Conservation (phyloP, 2,329 filamentous ascomycete species). For the Xylaria sp. region DNA sequence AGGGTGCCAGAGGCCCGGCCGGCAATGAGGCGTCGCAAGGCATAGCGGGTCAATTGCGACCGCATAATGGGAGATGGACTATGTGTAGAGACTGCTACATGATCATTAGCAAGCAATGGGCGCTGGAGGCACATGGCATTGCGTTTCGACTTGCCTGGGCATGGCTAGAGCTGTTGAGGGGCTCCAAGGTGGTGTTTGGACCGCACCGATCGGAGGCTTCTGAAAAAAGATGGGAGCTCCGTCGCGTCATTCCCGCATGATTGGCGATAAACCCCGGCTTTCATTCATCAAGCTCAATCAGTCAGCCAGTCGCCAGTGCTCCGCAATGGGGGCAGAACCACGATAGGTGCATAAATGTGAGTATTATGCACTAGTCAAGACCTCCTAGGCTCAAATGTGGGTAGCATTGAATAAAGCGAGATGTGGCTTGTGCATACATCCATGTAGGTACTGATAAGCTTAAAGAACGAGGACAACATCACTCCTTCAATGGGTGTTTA, state of each 20-base stretch:
- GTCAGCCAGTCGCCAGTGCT: no score
- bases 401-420: no score
- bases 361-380: no score
- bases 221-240: slow-evolving; percentile 20
- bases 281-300: not conserved
- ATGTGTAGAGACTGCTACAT: slow-evolving; percentile 32
- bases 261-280: slow-evolving; percentile 12
- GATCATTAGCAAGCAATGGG: slow-evolving; percentile 26
- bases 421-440: no score
- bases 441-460: no score
- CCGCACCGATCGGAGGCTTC: slow-evolving; percentile 11
- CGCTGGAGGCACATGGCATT: not conserved
- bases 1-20: slow-evolving; percentile 27
- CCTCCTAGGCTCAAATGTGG: no score
- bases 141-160: slow-evolving; percentile 31
- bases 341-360: no score
- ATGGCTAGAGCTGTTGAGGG: slow-evolving; percentile 30
- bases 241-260: slow-evolving; percentile 16
- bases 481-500: no score
- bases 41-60: slow-evolving; percentile 42
- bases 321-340: no score
- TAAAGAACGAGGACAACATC: no score
- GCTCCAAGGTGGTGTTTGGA: slow-evolving; percentile 7
- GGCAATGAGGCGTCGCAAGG: slow-evolving; percentile 42
- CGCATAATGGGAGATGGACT: slow-evolving; percentile 38